Evolutionary conservation across 306 rosid genomes (phyloP).

Genomic region (Citrullus mucosospermus): DNA sequence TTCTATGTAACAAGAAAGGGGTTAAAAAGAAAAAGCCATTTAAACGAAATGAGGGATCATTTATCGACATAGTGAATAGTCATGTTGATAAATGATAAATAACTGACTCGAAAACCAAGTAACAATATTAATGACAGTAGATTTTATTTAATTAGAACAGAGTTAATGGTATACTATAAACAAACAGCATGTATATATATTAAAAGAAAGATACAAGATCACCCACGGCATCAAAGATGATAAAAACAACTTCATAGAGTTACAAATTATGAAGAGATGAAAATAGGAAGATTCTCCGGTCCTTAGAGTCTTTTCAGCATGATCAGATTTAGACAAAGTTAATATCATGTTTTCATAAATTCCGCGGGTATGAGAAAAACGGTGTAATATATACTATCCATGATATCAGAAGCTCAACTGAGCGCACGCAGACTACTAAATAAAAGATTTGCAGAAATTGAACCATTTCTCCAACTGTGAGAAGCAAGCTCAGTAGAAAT

Average conservation of each 20-base stretch:
- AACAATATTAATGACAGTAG: neutral
- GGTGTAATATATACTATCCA: neutral
- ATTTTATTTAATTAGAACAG: neutral
- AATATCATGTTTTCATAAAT: neutral
- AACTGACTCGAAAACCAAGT: neutral
- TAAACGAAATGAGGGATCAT: neutral
- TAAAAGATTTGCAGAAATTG: neutral
- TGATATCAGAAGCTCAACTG: neutral
- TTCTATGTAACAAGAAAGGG: neutral
- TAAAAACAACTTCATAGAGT: neutral
- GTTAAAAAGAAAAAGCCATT: neutral
- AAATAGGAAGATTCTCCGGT: neutral
- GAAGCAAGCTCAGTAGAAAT: neutral
- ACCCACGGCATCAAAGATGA: neutral
- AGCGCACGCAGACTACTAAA: neutral
- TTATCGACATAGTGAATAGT: neutral
- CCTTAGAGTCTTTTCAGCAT: neutral
- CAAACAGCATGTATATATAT: neutral
- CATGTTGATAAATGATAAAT: neutral
- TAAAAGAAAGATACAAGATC: neutral
- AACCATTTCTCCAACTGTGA: neutral
- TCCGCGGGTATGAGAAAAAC: neutral
- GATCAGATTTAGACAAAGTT: neutral
- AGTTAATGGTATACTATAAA: neutral
- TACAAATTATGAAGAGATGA: neutral